Base-by-base conservation (phyloP, 371 early-diverging fungal genomes). In the Umbelopsis sp. region DNA sequence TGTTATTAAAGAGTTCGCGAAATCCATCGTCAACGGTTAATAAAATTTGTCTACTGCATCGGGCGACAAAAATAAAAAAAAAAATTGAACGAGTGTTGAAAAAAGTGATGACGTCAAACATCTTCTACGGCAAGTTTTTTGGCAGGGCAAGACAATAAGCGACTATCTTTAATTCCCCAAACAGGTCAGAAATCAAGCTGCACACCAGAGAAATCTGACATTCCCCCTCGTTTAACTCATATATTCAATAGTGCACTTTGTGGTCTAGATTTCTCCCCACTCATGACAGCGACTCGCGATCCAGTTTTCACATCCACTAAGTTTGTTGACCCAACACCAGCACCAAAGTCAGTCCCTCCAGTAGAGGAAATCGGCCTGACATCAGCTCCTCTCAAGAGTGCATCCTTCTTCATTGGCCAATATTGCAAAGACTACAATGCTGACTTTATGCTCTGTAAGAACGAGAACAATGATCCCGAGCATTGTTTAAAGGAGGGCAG, bases 371-470 rank as follows among this genome's bases (percentile, higher is more conserved):
- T 97, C 46, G 97, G 97, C 41, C 81, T 87, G 38, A 95, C 97
- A 38, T 94, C 95, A 25, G 97, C 97, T 20, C 97, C 98, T 25
- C 84, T 98, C 68, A 92, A 91, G 79, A 96, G 97, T 50, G 95
- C 96, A 68, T 86, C 97, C 32, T 97, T 91, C 80, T 93, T 93
- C 79, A 92, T 97, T 74, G 94, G 93, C 46, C 80, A 87, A 64
- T 87, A 90, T 75, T 98, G 98, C 91, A 91, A 93, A 79, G 91
- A 89, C 67, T 96, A 94, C 86, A 92, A 90, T 72, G 96, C 97
- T 71, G 98, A 98, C 78, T 98, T 93, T 75, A 95, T 98, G 94
- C 88, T 94, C 63, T 97, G 98, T 89, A 98, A 97, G 86, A 82
- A 86, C 72, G 96, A 96, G 74, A 92, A 87, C 81, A 86, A 87